Evolutionary conservation across 2,329 filamentous ascomycete genomes (phyloP), one percentile per base, ranked within the genome.

Genomic region (Catunica adiposa): DNA sequence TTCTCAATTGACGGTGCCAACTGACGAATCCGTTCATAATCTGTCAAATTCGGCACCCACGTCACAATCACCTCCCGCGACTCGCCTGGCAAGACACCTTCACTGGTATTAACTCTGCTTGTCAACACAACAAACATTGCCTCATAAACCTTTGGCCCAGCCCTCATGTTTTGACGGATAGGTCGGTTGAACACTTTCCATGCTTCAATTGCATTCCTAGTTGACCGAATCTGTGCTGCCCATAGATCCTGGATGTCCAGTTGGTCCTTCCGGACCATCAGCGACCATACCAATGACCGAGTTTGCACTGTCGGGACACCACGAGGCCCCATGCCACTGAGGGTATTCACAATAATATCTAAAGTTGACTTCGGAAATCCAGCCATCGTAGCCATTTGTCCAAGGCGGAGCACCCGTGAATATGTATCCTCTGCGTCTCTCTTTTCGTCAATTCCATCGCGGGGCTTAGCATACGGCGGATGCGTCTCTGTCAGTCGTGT

Each of bases 21-120:
- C 46, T 80, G 68, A n/a, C 78, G 73, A 40, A 79, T 74, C 60
- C 78, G 78, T 57, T 85, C 83, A 55, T 81, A 78, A n/a, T 81
- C 75, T 58, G 73, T 84, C 62, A 73, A 74, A 65, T 73, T 85
- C 65, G 70, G 68, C 11, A 58, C 55, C 23, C 48, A 53, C n/a
- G 58, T 58, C n/a, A 57, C 54, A 6, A 57, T 56, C 6, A 44
- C 29, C 37, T 63, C 61, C 22, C 62, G 59, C 25, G 56, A 62
- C 47, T 64, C 61, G 15, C 62, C 62, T 2, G 61, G 51, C 1
- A 60, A 58, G 26, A 62, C 61, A 3, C 53, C 22, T 31, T 26
- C 8, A 5, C 59, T 56, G 17, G 63, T 59, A 23, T 66, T 61
- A 3, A 62, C 60, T 2, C 62, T 64, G 5, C 69, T 71, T 17